Evolutionary conservation across 192 early-diverging fungal genomes (phyloP).

Genomic region (Linnemannia exigua): DNA sequence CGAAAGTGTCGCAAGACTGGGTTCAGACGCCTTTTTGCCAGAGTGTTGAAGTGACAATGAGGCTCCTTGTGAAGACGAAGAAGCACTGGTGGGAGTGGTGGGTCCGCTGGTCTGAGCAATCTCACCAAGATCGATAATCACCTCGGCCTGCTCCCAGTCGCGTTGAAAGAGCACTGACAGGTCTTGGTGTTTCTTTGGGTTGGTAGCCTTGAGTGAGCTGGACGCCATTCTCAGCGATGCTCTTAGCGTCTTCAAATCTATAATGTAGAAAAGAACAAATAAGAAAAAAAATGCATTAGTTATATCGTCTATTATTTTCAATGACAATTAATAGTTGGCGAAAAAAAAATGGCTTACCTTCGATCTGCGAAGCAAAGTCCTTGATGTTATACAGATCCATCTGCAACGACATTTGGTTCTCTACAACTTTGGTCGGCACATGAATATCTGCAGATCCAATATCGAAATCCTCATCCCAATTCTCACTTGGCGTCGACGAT

Average conservation of each 20-base stretch:
- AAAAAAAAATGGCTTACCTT: constrained; percentile 32
- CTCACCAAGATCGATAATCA: constrained; percentile 60
- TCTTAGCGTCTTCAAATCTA: constrained; percentile 47
- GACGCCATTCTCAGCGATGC: constrained; percentile 38
- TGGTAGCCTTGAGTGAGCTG: constrained; percentile 34
- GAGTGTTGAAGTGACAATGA: neutral
- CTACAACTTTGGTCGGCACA: constrained; percentile 54
- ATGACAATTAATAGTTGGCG: neutral
- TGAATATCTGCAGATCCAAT: constrained; percentile 43
- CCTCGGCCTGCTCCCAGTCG: constrained; percentile 61
- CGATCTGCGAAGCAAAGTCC: constrained; percentile 56
- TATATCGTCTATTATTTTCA: no score
- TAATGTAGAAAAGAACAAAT: neutral
- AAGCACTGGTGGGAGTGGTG: neutral
- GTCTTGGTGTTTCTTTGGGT: constrained; percentile 52
- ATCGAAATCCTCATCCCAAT: constrained; percentile 62
- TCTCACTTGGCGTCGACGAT: constrained; percentile 47
- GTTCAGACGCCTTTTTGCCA: neutral
- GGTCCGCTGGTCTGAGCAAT: constrained; percentile 52
- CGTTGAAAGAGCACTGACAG: constrained; percentile 51
- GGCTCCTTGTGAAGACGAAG: neutral
- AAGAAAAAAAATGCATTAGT: neutral
- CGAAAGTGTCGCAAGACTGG: neutral
- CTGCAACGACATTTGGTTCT: constrained; percentile 53
- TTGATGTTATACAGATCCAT: constrained; percentile 58